Evolutionary conservation across 805 yeast genomes (phyloP), one percentile per base, ranked within the genome.

Genomic region (Candida morakotiae): DNA sequence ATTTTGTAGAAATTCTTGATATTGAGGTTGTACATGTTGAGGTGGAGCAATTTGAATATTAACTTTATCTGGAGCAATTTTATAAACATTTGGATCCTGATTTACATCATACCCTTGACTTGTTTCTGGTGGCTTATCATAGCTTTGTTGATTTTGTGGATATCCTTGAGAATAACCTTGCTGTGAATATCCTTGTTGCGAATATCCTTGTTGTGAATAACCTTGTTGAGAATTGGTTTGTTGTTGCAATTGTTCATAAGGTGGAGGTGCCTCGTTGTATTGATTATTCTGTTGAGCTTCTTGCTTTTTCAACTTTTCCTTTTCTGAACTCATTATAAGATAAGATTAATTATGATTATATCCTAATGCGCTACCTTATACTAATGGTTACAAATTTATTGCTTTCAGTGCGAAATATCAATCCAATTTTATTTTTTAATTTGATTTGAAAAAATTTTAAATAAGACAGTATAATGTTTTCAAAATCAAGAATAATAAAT

Each of bases 41-140:
- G 67, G 65, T 20, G 61, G 59, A 3, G 71, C 63, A 36, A 49
- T 52, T 1, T 65, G 47, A 17, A 67, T 67, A 44, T 67, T 60
- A n/a, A 63, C 65, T 38, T 47, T 40, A 16, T 42, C 40, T 3
- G 69, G 67, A 4, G 59, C 44, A 4, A 64, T 58, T 23, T 49
- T 49, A 32, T 55, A 55, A 4, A 54, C 60, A 35, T 56, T 52
- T 5, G 60, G 60, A 26, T 49, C 53, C 8, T 44, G 28, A 45
- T 45, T 42, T 4, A 53, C 56, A 36, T 52, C 51, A 34, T 52
- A 49, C n/a, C 33, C 33, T 22, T 31, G 28, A 16, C 22, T 16
- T 24, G 42, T n/a, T 16, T 9, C 17, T 13, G 35, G 37, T 30
- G 42, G 24, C 21, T 17, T 25, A 19, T 25, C 35, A 32, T 32